Conservation (phyloP, 495 filamentous ascomycete species). For the Corynascus novoguineensis region DNA sequence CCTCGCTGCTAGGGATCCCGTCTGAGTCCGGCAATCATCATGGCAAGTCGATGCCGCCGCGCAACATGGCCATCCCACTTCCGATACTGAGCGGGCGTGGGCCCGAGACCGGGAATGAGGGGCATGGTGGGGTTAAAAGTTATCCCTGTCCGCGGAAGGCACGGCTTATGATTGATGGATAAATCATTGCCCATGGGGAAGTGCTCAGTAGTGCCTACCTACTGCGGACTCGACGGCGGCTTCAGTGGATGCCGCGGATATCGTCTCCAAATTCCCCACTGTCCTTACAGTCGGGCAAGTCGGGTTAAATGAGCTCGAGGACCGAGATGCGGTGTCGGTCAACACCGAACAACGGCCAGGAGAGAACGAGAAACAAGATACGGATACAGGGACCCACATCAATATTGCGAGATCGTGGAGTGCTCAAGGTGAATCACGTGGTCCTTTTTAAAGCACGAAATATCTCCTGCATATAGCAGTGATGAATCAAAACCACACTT, state of each 20-base stretch:
- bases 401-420: too few relatives aligned
- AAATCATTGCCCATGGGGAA: slow-evolving; percentile 17
- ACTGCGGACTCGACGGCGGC: background rate
- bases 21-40: background rate
- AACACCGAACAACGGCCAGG: too few relatives aligned
- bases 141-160: too few relatives aligned
- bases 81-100: background rate
- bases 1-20: background rate
- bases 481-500: too few relatives aligned
- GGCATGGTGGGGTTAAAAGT: slow-evolving; percentile 22
- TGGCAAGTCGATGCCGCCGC: background rate
- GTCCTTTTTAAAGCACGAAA: too few relatives aligned
- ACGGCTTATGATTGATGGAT: slow-evolving; percentile 35
- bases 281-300: background rate
- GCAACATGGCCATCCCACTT: background rate
- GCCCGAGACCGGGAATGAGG: slow-evolving; percentile 15
- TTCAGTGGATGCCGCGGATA: background rate
- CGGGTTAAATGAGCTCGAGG: background rate
- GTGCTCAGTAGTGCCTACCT: background rate
- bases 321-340: background rate
- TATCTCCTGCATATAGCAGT: too few relatives aligned
- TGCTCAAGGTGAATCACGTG: too few relatives aligned
- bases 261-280: background rate
- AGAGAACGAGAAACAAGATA: too few relatives aligned
- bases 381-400: too few relatives aligned